phyloP scores from a whole-genome alignment of 2,329 filamentous ascomycete genomes.

The Dactylella cylindrospora region DNA sequence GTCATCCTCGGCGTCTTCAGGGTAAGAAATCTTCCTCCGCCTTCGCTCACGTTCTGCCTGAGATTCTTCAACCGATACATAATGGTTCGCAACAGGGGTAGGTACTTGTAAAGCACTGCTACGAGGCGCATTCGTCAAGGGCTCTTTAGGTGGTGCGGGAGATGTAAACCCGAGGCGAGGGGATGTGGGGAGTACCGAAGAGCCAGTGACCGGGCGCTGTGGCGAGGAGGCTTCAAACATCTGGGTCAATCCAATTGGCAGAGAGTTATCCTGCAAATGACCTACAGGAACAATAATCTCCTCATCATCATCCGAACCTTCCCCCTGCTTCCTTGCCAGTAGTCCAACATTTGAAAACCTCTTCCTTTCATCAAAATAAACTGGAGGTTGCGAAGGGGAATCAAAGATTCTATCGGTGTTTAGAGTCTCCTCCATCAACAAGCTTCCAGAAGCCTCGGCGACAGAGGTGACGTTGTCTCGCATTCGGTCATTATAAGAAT shows the following conservation, averaged over 20 bases:
- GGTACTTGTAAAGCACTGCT: too few species aligned
- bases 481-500: conserved; percentile 27
- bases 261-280: conserved; percentile 11
- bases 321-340: neutral
- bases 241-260: conserved; percentile 15
- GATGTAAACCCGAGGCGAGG: conserved; percentile 12
- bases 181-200: conserved; percentile 12
- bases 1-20: conserved; percentile 9
- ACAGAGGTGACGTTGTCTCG: conserved; percentile 9
- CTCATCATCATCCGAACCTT: conserved; percentile 21
- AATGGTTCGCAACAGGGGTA: conserved; percentile 4
- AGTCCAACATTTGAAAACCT: conserved; percentile 12
- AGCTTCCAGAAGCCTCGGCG: neutral
- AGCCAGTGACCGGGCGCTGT: conserved; percentile 3
- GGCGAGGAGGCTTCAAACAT: conserved; percentile 30
- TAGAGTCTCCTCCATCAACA: neutral
- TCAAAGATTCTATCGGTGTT: conserved; percentile 11
- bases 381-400: conserved; percentile 17
- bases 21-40: conserved; percentile 11
- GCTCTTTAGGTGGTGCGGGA: neutral
- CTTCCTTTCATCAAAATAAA: conserved; percentile 23
- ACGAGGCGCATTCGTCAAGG: neutral
- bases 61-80: conserved; percentile 16
- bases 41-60: conserved; percentile 14
- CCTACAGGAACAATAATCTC: conserved; percentile 10